A percentile compares a stretch with the other conserved stretches of the same genome.
Evolutionary conservation across 805 yeast species (phyloP).

Genomic region (Hanseniaspora clermontiae): DNA sequence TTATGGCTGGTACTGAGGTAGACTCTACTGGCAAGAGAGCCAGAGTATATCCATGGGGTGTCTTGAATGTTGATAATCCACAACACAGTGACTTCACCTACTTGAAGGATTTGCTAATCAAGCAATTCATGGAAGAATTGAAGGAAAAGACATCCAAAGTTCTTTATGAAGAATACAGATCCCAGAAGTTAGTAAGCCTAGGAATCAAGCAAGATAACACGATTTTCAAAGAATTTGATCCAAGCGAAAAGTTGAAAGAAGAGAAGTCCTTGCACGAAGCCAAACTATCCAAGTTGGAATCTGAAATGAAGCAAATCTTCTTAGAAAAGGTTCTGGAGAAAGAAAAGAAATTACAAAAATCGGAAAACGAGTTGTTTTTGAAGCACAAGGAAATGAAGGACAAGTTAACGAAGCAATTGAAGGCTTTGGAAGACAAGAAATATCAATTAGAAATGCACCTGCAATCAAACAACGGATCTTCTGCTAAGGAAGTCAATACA

Average conservation of each 20-base stretch:
- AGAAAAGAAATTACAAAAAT: conserved; percentile 91
- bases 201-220: conserved; percentile 86
- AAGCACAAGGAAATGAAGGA: conserved; percentile 97
- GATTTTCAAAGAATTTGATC: conserved; percentile 93
- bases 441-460: conserved; percentile 50
- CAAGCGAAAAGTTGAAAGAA: conserved; percentile 81
- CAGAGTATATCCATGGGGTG: conserved; percentile 94
- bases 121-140: conserved; percentile 87
- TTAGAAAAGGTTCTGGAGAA: conserved; percentile 92
- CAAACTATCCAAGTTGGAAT: conserved; percentile 82
- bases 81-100: conserved; percentile 83
- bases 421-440: conserved; percentile 83
- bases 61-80: conserved; percentile 88
- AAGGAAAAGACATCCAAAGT: conserved; percentile 67
- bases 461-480: conserved; percentile 27
- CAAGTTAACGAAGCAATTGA: conserved; percentile 74
- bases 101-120: conserved; percentile 75
- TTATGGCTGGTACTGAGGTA: conserved; percentile 74
- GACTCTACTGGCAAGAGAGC: conserved; percentile 76
- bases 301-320: conserved; percentile 92
- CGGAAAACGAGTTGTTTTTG: conserved; percentile 89
- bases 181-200: conserved; percentile 61
- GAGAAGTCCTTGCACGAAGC: conserved; percentile 89
- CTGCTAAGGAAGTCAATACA: conserved; percentile 34
- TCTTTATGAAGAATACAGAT: conserved; percentile 80